These are phyloP conservation scores for Ruellia speciosa DNA, from an alignment of 305 asterid species.

Conservation along the genomic window DNA sequence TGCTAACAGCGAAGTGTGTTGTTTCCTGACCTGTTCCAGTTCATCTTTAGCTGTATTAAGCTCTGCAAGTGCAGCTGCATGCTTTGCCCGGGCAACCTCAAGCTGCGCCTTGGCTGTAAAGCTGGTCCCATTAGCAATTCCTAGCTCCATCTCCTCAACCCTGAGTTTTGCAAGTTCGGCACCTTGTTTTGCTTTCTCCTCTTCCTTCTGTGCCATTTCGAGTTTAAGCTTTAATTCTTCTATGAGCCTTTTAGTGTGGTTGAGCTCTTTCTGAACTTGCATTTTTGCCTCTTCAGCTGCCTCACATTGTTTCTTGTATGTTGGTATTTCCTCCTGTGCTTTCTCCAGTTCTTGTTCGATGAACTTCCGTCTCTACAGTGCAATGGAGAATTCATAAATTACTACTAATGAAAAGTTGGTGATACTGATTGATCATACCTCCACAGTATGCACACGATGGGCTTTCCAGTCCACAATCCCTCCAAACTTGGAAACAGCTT, in stretches of 20 bases:
- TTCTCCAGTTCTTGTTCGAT: conserved; percentile 77
- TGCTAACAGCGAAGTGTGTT: conserved; percentile 36
- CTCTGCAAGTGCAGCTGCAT: conserved; percentile 71
- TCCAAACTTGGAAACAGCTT: conserved; percentile 97
- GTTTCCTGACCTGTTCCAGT: conserved; percentile 58
- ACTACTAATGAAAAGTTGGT: background rate
- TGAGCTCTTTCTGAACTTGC: conserved; percentile 62
- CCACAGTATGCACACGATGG: conserved; percentile 74
- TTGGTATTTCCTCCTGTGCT: conserved; percentile 74
- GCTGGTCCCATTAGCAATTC: conserved; percentile 77
- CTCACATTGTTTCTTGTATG: conserved; percentile 52
- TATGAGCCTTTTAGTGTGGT: conserved; percentile 66
- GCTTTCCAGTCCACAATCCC: conserved; percentile 99
- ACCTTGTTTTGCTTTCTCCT: conserved; percentile 83
- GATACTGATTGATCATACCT: conserved; percentile 35
- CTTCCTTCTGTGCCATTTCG: conserved; percentile 84
- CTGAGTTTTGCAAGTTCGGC: conserved; percentile 86
- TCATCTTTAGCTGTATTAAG: conserved; percentile 54
- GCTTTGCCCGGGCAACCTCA: conserved; percentile 82
- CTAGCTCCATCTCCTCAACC: conserved; percentile 87
- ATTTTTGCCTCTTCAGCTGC: conserved; percentile 69
- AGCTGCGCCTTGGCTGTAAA: conserved; percentile 93
- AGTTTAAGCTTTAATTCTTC: conserved; percentile 88
- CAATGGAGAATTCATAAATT: too few relatives aligned
- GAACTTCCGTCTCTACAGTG: conserved; percentile 61